A percentile compares a stretch with the other conserved stretches of the same genome.
phyloP scores from a whole-genome alignment of 1,284 basidiomycete genomes.

The Stygiomarasmius scandens region DNA sequence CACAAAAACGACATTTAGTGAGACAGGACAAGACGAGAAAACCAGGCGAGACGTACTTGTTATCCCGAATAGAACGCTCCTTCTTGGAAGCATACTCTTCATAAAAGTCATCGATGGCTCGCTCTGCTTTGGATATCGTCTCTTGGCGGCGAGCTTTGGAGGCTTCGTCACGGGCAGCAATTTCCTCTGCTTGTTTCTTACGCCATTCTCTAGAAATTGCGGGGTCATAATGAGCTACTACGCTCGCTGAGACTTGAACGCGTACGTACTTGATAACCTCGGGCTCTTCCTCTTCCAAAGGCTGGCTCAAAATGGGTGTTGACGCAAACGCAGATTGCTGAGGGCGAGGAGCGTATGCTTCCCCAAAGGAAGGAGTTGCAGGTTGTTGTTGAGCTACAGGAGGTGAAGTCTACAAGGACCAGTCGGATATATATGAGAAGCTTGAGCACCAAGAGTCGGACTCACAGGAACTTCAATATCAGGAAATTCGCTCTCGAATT shows the following conservation, averaged over 20 bases:
- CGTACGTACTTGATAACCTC: constrained; percentile 78
- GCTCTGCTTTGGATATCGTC: constrained; percentile 87
- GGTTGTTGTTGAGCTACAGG: constrained; percentile 19
- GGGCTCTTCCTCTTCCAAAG: constrained; percentile 81
- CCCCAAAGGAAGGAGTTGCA: constrained; percentile 46
- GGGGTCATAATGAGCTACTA: constrained; percentile 3
- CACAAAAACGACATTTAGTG: constrained; percentile 6
- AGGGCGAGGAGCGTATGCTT: constrained; percentile 72
- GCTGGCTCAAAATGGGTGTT: constrained; percentile 73
- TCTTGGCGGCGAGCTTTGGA: constrained; percentile 84
- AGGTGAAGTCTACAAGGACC: constrained; percentile 14
- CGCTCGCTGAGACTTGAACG: background rate
- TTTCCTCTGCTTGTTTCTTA: constrained; percentile 85
- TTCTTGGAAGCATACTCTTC: constrained; percentile 92
- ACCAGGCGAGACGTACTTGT: constrained; percentile 73
- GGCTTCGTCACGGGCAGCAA: constrained; percentile 77
- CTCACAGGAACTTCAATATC: constrained; percentile 74
- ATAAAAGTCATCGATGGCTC: constrained; percentile 95
- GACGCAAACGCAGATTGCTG: constrained; percentile 69
- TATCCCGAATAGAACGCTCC: constrained; percentile 91
- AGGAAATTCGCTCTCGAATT: constrained; percentile 92
- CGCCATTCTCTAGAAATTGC: constrained; percentile 75
- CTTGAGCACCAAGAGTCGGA: constrained; percentile 12
- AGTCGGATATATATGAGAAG: background rate
- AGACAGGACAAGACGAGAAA: background rate